These are phyloP conservation scores for Fusarium fujikuroi DNA, from an alignment of 2,329 filamentous ascomycete species.

Conservation along the genomic window DNA sequence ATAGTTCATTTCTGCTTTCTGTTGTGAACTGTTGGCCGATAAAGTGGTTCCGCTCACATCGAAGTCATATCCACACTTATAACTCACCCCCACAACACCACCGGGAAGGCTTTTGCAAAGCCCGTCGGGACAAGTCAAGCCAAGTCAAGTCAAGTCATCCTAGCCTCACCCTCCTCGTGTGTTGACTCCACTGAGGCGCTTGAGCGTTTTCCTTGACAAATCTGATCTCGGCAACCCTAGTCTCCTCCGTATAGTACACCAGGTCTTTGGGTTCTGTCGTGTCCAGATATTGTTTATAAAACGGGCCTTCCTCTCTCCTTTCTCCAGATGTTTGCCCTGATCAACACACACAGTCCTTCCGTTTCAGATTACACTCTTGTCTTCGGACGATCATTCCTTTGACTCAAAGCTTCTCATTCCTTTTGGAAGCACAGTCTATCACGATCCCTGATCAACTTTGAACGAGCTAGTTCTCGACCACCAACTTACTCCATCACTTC, in stretches of 20 bases:
- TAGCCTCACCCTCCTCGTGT: constrained; percentile 20
- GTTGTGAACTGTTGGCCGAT: constrained; percentile 18
- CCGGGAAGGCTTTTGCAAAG: constrained; percentile 26
- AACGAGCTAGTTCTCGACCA: constrained; percentile 46
- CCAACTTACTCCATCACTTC: constrained; percentile 19
- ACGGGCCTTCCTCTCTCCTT: constrained; percentile 38
- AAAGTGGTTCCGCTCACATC: constrained; percentile 22
- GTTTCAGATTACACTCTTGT: constrained; percentile 38
- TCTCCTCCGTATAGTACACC: constrained; percentile 1
- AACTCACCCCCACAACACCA: constrained; percentile 28
- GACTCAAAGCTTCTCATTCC: constrained; percentile 47
- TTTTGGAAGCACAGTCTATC: constrained; percentile 45
- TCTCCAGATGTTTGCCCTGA: constrained; percentile 25
- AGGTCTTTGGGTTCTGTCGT: constrained; percentile 24
- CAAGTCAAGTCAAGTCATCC: background rate
- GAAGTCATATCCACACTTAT: background rate
- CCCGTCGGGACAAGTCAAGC: constrained; percentile 8
- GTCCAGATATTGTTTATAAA: constrained; percentile 43
- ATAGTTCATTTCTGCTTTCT: background rate
- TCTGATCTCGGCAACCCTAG: constrained; percentile 34
- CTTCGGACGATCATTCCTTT: constrained; percentile 47
- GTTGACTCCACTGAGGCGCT: constrained; percentile 36
- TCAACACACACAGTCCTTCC: constrained; percentile 40
- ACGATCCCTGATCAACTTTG: constrained; percentile 38
- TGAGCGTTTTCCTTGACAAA: constrained; percentile 41